phyloP scores from a whole-genome alignment of 2,329 filamentous ascomycete genomes.

The Pseudopyricularia javanii region DNA sequence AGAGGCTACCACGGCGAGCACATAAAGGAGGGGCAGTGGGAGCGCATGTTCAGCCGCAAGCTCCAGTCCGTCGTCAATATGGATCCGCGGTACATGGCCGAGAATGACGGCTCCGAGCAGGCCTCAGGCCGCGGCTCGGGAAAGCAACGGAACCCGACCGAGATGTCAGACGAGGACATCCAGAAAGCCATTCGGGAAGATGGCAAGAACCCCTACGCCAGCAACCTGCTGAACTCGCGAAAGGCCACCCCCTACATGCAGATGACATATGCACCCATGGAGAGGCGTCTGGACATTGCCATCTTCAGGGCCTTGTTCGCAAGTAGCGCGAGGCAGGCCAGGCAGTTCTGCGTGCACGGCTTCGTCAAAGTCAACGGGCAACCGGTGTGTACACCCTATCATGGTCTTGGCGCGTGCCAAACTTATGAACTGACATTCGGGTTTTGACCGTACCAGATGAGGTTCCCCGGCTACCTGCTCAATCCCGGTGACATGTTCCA shows the following conservation, averaged over 20 bases:
- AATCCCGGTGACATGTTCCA: constrained; percentile 99
- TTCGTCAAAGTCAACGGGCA: constrained; percentile 93
- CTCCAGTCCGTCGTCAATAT: constrained; percentile 78
- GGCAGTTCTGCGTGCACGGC: constrained; percentile 89
- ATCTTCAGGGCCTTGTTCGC: constrained; percentile 90
- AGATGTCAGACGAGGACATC: constrained; percentile 3
- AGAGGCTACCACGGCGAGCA: constrained; percentile 92
- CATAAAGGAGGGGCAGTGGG: constrained; percentile 85
- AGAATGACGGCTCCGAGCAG: constrained; percentile 69
- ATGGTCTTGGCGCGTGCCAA: no score
- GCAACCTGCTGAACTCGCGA: not conserved
- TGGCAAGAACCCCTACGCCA: not conserved
- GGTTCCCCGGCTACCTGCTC: constrained; percentile 79
- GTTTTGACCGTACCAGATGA: constrained; percentile 49
- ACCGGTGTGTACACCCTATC: constrained; percentile 58
- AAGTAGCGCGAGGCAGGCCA: constrained; percentile 81
- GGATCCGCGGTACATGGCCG: constrained; percentile 67
- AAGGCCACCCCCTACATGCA: constrained; percentile 74
- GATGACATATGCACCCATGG: constrained; percentile 87
- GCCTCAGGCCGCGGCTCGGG: constrained; percentile 78
- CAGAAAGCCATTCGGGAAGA: not conserved
- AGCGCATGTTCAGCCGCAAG: constrained; percentile 77
- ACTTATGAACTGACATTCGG: constrained; percentile 3
- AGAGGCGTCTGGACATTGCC: constrained; percentile 85
- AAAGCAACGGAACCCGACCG: constrained; percentile 15